These are phyloP conservation scores for Lenwebbia sp. DNA, from an alignment of 345 rosid species.

Conservation along the genomic window DNA sequence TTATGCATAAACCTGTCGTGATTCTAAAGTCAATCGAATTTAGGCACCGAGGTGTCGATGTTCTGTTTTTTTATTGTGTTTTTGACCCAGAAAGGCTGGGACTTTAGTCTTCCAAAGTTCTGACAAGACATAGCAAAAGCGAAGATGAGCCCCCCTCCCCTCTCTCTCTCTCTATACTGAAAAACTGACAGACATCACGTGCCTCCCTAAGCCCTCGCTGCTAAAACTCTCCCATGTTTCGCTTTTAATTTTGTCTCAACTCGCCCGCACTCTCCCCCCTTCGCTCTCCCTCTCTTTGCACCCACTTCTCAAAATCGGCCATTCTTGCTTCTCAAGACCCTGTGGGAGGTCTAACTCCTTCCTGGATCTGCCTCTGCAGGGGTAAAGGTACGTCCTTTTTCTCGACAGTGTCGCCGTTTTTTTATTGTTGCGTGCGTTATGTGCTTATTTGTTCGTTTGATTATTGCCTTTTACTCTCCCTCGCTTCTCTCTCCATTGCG, in stretches of 20 bases:
- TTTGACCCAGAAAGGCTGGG: neutral
- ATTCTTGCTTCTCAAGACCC: slow-evolving; percentile 7
- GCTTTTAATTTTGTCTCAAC: neutral
- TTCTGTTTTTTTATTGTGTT: neutral
- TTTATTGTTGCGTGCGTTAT: neutral
- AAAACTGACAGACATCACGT: slow-evolving; percentile 50
- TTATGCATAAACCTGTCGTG: neutral
- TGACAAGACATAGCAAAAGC: neutral
- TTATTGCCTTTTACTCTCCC: neutral
- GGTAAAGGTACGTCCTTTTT: slow-evolving; percentile 17
- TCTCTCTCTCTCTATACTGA: neutral
- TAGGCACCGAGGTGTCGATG: neutral
- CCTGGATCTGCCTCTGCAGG: slow-evolving; percentile 31
- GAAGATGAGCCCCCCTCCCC: neutral
- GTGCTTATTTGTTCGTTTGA: neutral
- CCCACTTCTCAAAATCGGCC: slow-evolving; percentile 6
- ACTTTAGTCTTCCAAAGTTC: neutral
- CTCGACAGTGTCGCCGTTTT: neutral
- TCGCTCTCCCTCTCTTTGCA: slow-evolving; percentile 1
- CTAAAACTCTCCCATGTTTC: neutral
- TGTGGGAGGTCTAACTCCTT: neutral
- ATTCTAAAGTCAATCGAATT: neutral
- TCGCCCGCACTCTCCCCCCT: neutral
- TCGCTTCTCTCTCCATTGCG: neutral
- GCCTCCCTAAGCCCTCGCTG: slow-evolving; percentile 11